Percentiles rank a stretch among this genome's conserved stretches.
phyloP scores from a whole-genome alignment of 2,329 filamentous ascomycete genomes.

The Lecanosticta acicola region DNA sequence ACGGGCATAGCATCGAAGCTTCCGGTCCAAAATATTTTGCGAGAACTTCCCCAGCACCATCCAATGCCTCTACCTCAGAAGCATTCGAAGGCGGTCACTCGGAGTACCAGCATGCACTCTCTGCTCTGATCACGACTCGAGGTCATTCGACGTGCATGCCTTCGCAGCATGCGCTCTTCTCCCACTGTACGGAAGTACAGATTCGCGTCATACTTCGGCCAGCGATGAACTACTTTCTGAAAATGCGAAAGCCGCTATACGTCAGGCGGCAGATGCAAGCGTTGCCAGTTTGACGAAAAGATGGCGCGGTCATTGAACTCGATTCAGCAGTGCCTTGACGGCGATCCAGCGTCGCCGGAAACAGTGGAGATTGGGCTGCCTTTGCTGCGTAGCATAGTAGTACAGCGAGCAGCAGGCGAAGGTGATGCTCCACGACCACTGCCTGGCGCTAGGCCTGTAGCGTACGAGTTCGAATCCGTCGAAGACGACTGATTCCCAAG shows the following conservation, averaged over 20 bases:
- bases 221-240: constrained; percentile 5
- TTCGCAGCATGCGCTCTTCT: constrained; percentile 8
- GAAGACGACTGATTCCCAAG: no score
- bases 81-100: no score
- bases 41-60: no score
- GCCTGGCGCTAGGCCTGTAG: no score
- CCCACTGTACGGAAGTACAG: neutral
- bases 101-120: no score
- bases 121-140: constrained; percentile 2
- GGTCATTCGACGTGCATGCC: constrained; percentile 7
- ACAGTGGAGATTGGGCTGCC: neutral
- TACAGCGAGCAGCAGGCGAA: no score
- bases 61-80: no score
- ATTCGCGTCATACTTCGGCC: neutral
- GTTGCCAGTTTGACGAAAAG: neutral
- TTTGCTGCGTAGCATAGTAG: neutral
- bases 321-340: constrained; percentile 5
- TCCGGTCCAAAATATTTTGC: no score
- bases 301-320: constrained; percentile 2
- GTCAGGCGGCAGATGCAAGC: neutral
- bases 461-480: no score
- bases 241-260: constrained; percentile 7
- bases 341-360: neutral
- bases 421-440: no score
- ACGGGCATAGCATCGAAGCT: no score